Base-by-base conservation (phyloP, 768 basidiomycete species). In the Hemileccinum rubropunctum region DNA sequence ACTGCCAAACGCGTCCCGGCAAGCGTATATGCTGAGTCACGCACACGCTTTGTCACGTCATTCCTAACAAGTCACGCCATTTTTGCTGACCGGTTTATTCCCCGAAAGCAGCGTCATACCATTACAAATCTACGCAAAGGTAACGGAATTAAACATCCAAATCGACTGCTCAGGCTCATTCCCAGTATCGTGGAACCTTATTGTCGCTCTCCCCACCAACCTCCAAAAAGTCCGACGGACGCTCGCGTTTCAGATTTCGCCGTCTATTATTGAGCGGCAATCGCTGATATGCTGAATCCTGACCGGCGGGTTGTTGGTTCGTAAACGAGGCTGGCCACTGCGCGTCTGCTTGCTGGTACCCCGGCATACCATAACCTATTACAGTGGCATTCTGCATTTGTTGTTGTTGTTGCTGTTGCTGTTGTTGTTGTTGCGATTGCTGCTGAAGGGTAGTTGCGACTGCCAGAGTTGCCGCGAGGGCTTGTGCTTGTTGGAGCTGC, bases 221-320 rank as follows among this genome's bases (percentile, higher is more conserved):
- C 59, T 91, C 90, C 60, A 90, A 66, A 61, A 92, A 92, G 68
- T 93, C 91, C 4, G 86, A 84, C 2, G 90, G 90, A 40, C 90
- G 74, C 27, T 92, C 91, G 9, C 90, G 78, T 69, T 93, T 91
- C 56, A 88, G 60, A 57, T 82, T 83, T 61, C 87, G 73, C 46
- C 90, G 78, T 51, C 90, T 77, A 59, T 88, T 90, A 60, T 91
- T 92, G 47, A 93, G 70, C 27, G 90, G 90, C 42, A 91, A 62
- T 32, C 91, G 77, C 65, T 93, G 91, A 64, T 93, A 92, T n/a
- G 90, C 86, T 6, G 89, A 91, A 54, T 92, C 90, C 61, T 83
- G 82, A 6, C 77, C 76, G 44, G 78, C 77, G 27, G 79, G 76
- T 64, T 88, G 85, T 60, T 88, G 85, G 53, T 79, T 81, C 40